Evolutionary conservation across 306 rosid genomes (phyloP).

Genomic region (Prunus padus): DNA sequence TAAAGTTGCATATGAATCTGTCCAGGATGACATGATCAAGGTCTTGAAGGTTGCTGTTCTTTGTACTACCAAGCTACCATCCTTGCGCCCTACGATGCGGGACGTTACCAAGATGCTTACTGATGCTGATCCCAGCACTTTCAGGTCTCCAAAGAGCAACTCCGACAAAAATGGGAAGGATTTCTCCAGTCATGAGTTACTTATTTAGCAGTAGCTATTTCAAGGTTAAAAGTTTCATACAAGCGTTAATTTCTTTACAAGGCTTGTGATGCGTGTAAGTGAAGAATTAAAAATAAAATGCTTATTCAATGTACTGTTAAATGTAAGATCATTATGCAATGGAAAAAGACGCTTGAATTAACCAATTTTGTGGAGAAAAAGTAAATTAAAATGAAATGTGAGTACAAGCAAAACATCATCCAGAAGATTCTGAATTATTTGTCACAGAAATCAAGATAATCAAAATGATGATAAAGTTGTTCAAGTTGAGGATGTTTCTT

Average conservation of each 20-base stretch:
- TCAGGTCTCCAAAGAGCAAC: slow-evolving; percentile 17
- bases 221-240: background rate
- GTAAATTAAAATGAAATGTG: too few species aligned
- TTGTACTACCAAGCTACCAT: slow-evolving; percentile 79
- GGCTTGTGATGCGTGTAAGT: background rate
- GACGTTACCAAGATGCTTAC: slow-evolving; percentile 79
- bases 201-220: slow-evolving; percentile 3
- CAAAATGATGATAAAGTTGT: too few species aligned
- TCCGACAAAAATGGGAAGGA: slow-evolving; percentile 30
- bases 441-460: too few species aligned
- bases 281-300: background rate
- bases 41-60: slow-evolving; percentile 73
- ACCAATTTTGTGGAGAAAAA: too few species aligned
- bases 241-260: background rate
- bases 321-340: background rate
- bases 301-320: background rate
- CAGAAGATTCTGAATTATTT: too few species aligned
- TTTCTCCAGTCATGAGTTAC: slow-evolving; percentile 21
- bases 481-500: too few species aligned
- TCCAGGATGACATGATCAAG: slow-evolving; percentile 61
- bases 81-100: slow-evolving; percentile 89
- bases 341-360: too few species aligned
- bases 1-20: slow-evolving; percentile 43
- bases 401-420: too few species aligned
- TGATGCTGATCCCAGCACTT: slow-evolving; percentile 61